Percentiles rank a stretch among this genome's conserved stretches.
phyloP scores from a whole-genome alignment of 352 stramenopile genomes.

The Phytophthora capsici region DNA sequence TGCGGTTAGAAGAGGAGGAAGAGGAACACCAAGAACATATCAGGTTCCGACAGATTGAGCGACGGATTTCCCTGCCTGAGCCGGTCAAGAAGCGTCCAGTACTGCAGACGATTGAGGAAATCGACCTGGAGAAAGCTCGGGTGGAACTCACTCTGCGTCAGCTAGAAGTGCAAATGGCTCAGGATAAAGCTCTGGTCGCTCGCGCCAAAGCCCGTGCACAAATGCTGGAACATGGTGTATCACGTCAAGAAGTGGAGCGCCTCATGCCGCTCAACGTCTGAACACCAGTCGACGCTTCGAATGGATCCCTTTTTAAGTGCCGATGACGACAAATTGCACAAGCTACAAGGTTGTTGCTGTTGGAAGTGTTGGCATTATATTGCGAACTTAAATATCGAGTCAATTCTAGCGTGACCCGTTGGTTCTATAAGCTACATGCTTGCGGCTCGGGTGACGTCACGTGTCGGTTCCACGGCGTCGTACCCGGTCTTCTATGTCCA shows the following conservation, averaged over 20 bases:
- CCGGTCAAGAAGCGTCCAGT: conserved; percentile 17
- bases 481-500: conserved; percentile 24
- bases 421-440: conserved; percentile 37
- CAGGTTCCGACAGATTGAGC: background rate
- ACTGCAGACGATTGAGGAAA: conserved; percentile 30
- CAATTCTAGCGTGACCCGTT: conserved; percentile 21
- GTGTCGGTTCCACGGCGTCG: conserved; percentile 4
- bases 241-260: conserved; percentile 32
- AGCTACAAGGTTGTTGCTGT: conserved; percentile 17
- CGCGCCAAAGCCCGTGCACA: conserved; percentile 35
- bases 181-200: conserved; percentile 37
- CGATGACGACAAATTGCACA: conserved; percentile 17
- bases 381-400: conserved; percentile 41
- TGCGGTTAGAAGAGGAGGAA: conserved; percentile 22
- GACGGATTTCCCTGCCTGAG: conserved; percentile 1
- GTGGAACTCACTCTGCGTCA: conserved; percentile 38
- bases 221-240: conserved; percentile 38
- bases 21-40: conserved; percentile 11
- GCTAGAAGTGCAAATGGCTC: conserved; percentile 41
- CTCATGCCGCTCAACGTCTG: conserved; percentile 41
- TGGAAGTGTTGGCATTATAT: conserved; percentile 34
- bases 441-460: conserved; percentile 12
- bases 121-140: conserved; percentile 41
- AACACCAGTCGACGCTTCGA: conserved; percentile 16
- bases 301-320: conserved; percentile 16